Base-by-base conservation (phyloP, 345 rosid genomes). In the Bruguiera sexangula region DNA sequence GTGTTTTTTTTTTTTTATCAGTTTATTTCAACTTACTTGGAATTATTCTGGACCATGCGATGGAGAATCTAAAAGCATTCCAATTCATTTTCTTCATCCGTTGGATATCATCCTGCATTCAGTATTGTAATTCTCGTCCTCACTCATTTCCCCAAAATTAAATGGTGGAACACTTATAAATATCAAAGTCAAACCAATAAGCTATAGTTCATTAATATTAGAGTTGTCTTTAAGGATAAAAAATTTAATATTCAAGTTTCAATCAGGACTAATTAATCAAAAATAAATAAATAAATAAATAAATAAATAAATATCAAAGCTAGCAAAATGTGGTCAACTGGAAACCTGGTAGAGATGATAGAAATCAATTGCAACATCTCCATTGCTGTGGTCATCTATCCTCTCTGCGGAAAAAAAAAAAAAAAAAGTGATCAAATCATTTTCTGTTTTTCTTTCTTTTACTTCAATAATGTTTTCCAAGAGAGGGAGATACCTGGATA, bases 311-410 rank as follows among this genome's bases (percentile, higher is more conserved):
- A 18, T 20, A 18, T 0, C 8, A 8, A 19, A 61, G 34, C 34
- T 1, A 55, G 24, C 10, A 24, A 8, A 20, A 34, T 32, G 32
- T 19, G 21, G 21, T 20, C 2, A 5, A 30, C 20, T 30, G 2
- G 3, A 67, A 10, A 74, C 77, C 77, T 74, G 39, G 32, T 67
- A 67, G 6, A 72, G 77, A 37, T 74, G 72, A 63, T 74, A 74
- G 27, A 50, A 22, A 74, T 74, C 76, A 60, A 51, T 29, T 32
- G 71, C 71, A 54, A 73, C 71, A 52, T 73, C 71, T 37, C 72
- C 77, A 37, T 50, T 74, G 55, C 72, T 74, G 9, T 2, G 31
- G 21, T 74, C 72, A 5, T 24, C 6, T 61, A 74, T 74, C 48
- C 20, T 61, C 3, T 60, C 77, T 74, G 57, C 21, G 1, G 5